Evolutionary conservation across 2,329 filamentous ascomycete species (phyloP), one percentile per base, ranked within the genome.

Genomic region (Pseudogymnoascus verrucosus): DNA sequence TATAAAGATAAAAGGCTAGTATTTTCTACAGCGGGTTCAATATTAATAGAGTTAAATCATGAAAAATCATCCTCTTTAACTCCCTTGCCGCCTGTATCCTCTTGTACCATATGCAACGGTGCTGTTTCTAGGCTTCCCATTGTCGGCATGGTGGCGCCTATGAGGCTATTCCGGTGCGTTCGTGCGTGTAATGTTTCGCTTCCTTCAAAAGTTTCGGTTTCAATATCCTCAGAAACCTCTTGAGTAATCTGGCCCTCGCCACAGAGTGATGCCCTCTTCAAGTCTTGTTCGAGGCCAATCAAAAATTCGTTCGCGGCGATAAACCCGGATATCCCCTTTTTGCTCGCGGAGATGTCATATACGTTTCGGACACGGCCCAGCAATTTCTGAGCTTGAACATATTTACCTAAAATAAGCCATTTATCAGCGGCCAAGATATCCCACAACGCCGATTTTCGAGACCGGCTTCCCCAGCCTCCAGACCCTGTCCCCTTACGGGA

Each of bases 401-500:
- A 86, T 71, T 93, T 93, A 36, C 84, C 85, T 66, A 93, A 84
- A 61, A 83, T 83, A 63, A 93, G 80, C 95, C 95, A 99, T 1
- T 87, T 83, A 70, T 96, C 89, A 0, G 92, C 88, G 1, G 90
- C 89, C 40, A 96, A 81, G 21, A 95, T 82, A 68, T 88, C 89
- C 93, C 93, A 99, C 67, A 96, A 84, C 0, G 90, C 95, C 1
- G 93, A 90, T 78, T 97, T 99, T 60, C 95, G 83, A 65, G 82
- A 83, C 66, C 93, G 83, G 7, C 83, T 82, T 14, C 93, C 92
- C 80, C 87, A 89, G 39, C 79, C 78, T 65, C 86, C 83, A 7
- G 82, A 84, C 1, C 88, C 87, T 3, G 86, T 77, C 2, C 89
- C 88, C 26, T 82, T 82, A 68, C 90, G 90, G 2, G 89, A 87